A percentile compares a stretch with the other conserved stretches of the same genome.
Conservation (phyloP, 164 flowering plant species). For the Kalanchoe fedtschenkoi region DNA sequence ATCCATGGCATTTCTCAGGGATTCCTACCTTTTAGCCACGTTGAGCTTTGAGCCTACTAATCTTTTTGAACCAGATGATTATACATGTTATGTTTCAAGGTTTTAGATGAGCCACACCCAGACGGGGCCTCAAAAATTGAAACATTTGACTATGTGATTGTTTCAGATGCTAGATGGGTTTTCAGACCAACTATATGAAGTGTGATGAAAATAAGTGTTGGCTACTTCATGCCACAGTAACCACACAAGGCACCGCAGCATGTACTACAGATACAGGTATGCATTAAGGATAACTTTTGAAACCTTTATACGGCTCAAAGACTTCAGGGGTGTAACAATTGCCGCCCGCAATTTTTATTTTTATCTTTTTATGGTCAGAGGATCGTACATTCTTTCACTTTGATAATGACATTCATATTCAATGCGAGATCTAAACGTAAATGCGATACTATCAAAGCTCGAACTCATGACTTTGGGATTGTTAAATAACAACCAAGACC, state of each 20-base stretch:
- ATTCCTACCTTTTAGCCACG: not conserved
- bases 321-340: constrained; percentile 26
- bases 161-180: constrained; percentile 6
- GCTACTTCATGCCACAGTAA: constrained; percentile 1
- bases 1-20: too few species aligned
- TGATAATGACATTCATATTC: too few species aligned
- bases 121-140: constrained; percentile 17
- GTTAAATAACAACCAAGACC: too few species aligned
- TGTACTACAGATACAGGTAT: constrained; percentile 15
- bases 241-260: not conserved
- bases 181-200: constrained; percentile 3
- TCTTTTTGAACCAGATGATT: too few species aligned
- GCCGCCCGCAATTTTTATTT: too few species aligned
- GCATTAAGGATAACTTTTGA: constrained; percentile 28
- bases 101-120: constrained; percentile 31
- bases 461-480: too few species aligned
- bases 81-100: too few species aligned
- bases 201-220: not conserved
- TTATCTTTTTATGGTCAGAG: too few species aligned
- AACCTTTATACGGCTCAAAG: constrained; percentile 13
- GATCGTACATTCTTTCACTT: too few species aligned
- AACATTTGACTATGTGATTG: constrained; percentile 7
- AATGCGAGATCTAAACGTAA: too few species aligned
- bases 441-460: too few species aligned
- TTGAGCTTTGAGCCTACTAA: too few species aligned